These are phyloP conservation scores for Diaporthe batatas DNA, from an alignment of 2,329 filamentous ascomycete genomes.

Conservation along the genomic window DNA sequence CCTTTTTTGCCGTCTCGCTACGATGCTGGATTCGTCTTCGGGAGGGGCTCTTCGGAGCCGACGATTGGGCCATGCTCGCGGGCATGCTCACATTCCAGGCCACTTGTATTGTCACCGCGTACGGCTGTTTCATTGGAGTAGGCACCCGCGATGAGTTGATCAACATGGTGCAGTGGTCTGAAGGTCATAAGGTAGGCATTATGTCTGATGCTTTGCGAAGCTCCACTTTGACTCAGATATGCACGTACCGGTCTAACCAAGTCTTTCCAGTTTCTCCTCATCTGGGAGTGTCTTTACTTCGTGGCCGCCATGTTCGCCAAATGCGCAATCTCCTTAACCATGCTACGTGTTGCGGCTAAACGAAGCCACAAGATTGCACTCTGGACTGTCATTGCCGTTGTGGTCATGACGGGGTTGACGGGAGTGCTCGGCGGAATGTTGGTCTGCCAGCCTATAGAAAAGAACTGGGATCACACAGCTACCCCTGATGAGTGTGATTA, in stretches of 20 bases:
- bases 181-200: constrained; percentile 7
- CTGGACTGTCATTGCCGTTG: not conserved
- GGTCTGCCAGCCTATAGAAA: constrained; percentile 15
- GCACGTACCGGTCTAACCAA: not conserved
- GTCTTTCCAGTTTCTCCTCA: not conserved
- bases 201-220: accelerated
- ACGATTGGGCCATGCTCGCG: constrained; percentile 3
- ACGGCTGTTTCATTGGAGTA: constrained; percentile 8
- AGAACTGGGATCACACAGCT: constrained; percentile 16
- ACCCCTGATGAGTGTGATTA: not conserved
- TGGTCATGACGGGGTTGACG: not conserved
- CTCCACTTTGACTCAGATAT: not conserved
- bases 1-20: not conserved
- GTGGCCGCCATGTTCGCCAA: constrained; percentile 7
- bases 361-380: not conserved
- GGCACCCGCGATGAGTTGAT: not conserved
- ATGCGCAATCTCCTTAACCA: constrained; percentile 6
- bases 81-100: not conserved
- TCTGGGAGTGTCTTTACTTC: constrained; percentile 21
- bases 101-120: not conserved
- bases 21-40: constrained; percentile 23
- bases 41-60: constrained; percentile 8
- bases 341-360: not conserved
- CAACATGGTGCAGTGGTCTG: not conserved
- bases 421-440: constrained; percentile 1